phyloP scores from a whole-genome alignment of 495 filamentous ascomycete species.

The Daldinia childiae region DNA sequence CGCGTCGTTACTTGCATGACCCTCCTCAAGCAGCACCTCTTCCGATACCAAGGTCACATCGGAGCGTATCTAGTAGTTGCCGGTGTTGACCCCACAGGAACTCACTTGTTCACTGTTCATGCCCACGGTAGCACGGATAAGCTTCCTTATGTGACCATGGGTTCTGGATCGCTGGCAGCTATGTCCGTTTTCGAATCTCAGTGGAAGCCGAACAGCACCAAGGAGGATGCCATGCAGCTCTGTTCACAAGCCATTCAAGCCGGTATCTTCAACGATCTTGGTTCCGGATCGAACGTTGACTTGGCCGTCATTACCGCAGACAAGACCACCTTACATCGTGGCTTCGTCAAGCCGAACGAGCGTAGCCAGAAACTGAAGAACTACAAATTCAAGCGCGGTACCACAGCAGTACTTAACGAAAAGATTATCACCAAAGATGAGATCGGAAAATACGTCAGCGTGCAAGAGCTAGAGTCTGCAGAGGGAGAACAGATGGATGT shows the following conservation, averaged over 20 bases:
- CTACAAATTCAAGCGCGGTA: slow-evolving; percentile 88
- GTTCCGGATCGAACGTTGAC: slow-evolving; percentile 96
- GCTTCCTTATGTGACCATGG: slow-evolving; percentile 99
- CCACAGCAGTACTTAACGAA: slow-evolving; percentile 93
- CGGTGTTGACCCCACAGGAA: slow-evolving; percentile 94
- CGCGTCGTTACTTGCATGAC: slow-evolving; percentile 99
- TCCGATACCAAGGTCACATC: slow-evolving; percentile 97
- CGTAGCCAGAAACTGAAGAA: slow-evolving; percentile 89
- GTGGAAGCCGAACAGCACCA: slow-evolving; percentile 84
- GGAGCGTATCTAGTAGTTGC: slow-evolving; percentile 98
- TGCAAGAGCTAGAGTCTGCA: slow-evolving; percentile 78
- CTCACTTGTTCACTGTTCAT: slow-evolving; percentile 97
- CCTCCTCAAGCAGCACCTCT: slow-evolving; percentile 98
- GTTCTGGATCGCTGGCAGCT: slow-evolving; percentile 91
- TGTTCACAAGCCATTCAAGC: slow-evolving; percentile 90
- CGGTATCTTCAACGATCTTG: slow-evolving; percentile 99
- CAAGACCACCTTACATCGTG: slow-evolving; percentile 90
- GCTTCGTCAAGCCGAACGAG: slow-evolving; percentile 91
- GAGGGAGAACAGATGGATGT: slow-evolving; percentile 96
- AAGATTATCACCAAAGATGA: slow-evolving; percentile 92
- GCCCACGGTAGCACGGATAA: slow-evolving; percentile 99
- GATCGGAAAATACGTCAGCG: slow-evolving; percentile 92
- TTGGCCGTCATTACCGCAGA: slow-evolving; percentile 93
- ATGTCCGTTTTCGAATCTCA: slow-evolving; percentile 98
- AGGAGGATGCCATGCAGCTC: slow-evolving; percentile 83